Evolutionary conservation across 2,329 filamentous ascomycete species (phyloP).

Genomic region (Fusarium zealandicum): DNA sequence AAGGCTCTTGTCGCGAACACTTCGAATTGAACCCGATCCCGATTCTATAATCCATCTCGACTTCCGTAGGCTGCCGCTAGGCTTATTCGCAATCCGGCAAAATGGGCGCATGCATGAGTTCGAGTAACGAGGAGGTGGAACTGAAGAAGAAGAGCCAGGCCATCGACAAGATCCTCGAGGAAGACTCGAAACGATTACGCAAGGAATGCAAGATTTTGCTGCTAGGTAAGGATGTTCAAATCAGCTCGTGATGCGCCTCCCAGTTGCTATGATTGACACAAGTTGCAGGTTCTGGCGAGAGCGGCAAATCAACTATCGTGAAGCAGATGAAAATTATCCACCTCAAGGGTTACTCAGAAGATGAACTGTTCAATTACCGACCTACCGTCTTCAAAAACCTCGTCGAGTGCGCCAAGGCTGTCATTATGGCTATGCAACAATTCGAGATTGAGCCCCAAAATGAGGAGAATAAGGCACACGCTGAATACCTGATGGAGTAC

Average conservation of each 20-base stretch:
- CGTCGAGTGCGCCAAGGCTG: constrained; percentile 92
- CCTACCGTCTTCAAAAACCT: constrained; percentile 98
- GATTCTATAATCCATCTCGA: constrained; percentile 12
- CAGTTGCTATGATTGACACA: constrained; percentile 26
- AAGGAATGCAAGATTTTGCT: constrained; percentile 99
- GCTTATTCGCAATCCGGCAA: constrained; percentile 44
- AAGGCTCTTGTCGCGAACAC: constrained; percentile 27
- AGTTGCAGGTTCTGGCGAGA: constrained; percentile 87
- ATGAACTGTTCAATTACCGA: constrained; percentile 92
- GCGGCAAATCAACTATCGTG: constrained; percentile 98
- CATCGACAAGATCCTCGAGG: constrained; percentile 92
- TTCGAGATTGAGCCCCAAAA: constrained; percentile 83
- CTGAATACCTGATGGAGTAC: constrained; percentile 85
- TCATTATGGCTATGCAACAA: constrained; percentile 90
- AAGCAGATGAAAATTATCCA: constrained; percentile 99
- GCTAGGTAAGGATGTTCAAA: constrained; percentile 69
- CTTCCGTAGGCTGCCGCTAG: constrained; percentile 19
- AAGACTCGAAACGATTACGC: constrained; percentile 90
- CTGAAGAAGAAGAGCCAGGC: constrained; percentile 96
- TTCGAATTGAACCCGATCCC: constrained; percentile 21
- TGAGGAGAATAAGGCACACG: constrained; percentile 74
- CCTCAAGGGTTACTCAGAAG: constrained; percentile 93
- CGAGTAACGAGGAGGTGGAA: constrained; percentile 83
- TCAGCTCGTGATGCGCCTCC: constrained; percentile 9
- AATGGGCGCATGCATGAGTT: constrained; percentile 96